phyloP scores from a whole-genome alignment of 164 flowering plant species.

The Echeveria elegans region DNA sequence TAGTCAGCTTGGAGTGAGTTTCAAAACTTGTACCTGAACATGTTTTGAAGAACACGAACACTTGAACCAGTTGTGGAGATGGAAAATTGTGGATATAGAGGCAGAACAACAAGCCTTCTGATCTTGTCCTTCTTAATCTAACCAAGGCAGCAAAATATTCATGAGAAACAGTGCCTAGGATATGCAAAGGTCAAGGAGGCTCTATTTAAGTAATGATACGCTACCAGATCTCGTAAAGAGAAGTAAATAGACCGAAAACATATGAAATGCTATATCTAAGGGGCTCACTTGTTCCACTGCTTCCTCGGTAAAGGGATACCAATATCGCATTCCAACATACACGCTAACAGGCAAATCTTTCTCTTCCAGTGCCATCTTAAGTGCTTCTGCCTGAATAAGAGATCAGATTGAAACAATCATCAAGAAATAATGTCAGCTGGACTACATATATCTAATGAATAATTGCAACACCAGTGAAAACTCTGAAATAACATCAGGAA shows the following conservation, averaged over 20 bases:
- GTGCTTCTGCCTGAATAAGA: conserved; percentile 61
- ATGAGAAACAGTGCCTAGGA: background rate
- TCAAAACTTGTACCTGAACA: conserved; percentile 49
- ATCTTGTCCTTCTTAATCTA: conserved; percentile 86
- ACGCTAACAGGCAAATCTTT: conserved; percentile 52
- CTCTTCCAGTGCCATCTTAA: conserved; percentile 61
- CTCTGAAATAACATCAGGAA: too few relatives aligned
- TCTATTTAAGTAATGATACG: too few relatives aligned
- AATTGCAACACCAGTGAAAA: background rate
- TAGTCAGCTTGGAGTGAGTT: background rate
- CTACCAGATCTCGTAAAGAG: background rate
- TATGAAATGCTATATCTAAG: background rate
- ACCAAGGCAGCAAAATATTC: conserved; percentile 6
- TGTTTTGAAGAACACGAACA: conserved; percentile 66
- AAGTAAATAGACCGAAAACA: background rate
- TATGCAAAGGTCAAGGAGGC: background rate
- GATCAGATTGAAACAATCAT: background rate
- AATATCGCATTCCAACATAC: conserved; percentile 92
- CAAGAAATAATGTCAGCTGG: background rate
- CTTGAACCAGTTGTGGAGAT: conserved; percentile 98
- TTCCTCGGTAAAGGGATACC: conserved; percentile 94
- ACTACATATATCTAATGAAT: background rate
- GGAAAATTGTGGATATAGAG: conserved; percentile 94
- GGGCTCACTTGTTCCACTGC: conserved; percentile 61
- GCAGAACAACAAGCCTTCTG: conserved; percentile 86